These are phyloP conservation scores for Eragrostis curvula DNA, from an alignment of 176 grass and related monocot species.

Conservation along the genomic window DNA sequence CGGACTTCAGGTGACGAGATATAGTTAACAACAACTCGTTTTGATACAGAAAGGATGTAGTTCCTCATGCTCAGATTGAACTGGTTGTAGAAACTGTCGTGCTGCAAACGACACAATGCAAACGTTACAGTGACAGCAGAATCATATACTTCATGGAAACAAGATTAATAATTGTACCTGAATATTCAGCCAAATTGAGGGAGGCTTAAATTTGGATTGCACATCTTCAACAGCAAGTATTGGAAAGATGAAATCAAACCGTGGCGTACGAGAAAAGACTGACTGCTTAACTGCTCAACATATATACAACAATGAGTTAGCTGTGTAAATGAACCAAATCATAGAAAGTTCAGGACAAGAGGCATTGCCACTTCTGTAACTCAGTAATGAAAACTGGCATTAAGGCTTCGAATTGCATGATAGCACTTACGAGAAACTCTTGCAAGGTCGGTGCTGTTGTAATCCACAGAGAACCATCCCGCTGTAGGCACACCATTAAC, in stretches of 20 bases:
- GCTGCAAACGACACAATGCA: slow-evolving; percentile 52
- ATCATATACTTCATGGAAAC: background rate
- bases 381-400: background rate
- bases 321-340: slow-evolving; percentile 21
- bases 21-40: slow-evolving; percentile 62
- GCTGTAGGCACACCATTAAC: slow-evolving; percentile 58
- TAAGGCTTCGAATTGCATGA: background rate
- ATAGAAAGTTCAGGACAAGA: slow-evolving; percentile 29
- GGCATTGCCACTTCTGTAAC: background rate
- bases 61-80: slow-evolving; percentile 90
- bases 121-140: background rate
- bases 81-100: slow-evolving; percentile 84
- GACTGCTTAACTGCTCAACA: slow-evolving; percentile 61
- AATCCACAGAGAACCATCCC: slow-evolving; percentile 86
- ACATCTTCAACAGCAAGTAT: slow-evolving; percentile 80
- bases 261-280: slow-evolving; percentile 40
- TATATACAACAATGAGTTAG: slow-evolving; percentile 19
- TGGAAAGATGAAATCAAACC: slow-evolving; percentile 55
- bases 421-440: slow-evolving; percentile 59
- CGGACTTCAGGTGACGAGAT: slow-evolving; percentile 83
- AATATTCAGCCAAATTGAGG: slow-evolving; percentile 84
- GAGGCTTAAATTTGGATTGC: slow-evolving; percentile 56
- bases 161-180: slow-evolving; percentile 54
- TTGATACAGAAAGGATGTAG: slow-evolving; percentile 65
- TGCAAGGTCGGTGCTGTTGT: slow-evolving; percentile 54